Percentiles rank a stretch among this genome's conserved stretches.
These are phyloP conservation scores for Lachancea fermentati DNA, from an alignment of 805 yeast species.

Conservation along the genomic window DNA sequence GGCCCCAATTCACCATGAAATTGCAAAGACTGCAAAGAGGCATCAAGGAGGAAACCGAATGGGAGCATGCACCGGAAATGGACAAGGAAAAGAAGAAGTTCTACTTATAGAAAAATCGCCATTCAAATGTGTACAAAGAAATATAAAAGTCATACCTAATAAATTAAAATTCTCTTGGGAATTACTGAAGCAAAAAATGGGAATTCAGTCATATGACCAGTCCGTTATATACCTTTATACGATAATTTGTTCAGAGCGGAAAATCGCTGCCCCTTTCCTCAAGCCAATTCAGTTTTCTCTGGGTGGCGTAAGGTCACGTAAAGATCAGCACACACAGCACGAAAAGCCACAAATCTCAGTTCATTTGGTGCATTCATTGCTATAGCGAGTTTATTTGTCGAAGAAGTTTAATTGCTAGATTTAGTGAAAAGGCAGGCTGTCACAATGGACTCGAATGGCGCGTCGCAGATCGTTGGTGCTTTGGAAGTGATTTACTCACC, in stretches of 20 bases:
- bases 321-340: too few species aligned
- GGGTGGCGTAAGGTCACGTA: too few species aligned
- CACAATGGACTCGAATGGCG: conserved; percentile 62
- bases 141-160: too few species aligned
- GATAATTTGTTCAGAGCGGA: too few species aligned
- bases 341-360: neutral
- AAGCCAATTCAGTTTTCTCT: too few species aligned
- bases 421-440: neutral
- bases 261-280: neutral
- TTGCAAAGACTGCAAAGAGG: conserved; percentile 89
- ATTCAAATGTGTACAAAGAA: too few species aligned
- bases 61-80: conserved; percentile 97
- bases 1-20: conserved; percentile 92
- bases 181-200: too few species aligned
- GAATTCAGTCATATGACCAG: too few species aligned
- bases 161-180: too few species aligned
- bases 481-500: conserved; percentile 69
- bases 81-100: conserved; percentile 93
- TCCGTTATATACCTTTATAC: too few species aligned
- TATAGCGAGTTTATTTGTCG: neutral
- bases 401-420: neutral
- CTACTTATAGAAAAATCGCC: conserved; percentile 60
- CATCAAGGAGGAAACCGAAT: conserved; percentile 82
- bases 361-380: neutral
- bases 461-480: conserved; percentile 70